Conservation (phyloP, 179 eudicot species). For the Beta corolliflora region DNA sequence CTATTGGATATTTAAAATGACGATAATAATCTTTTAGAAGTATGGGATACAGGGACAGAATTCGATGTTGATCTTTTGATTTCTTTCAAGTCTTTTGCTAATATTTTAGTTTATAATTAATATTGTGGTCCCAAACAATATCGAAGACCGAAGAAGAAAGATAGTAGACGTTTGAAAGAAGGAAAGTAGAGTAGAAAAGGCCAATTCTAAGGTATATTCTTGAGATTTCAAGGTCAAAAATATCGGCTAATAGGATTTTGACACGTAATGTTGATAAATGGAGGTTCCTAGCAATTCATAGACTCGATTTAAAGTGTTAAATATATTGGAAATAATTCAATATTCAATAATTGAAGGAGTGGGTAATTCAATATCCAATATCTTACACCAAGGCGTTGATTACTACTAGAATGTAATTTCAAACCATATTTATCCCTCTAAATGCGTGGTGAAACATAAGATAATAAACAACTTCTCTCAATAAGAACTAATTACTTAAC, state of each 20-base stretch:
- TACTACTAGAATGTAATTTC: no score
- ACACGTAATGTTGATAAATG: slow-evolving; percentile 22
- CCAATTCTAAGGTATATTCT: slow-evolving; percentile 23
- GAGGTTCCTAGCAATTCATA: slow-evolving; percentile 10
- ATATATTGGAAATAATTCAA: not conserved
- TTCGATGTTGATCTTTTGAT: slow-evolving; percentile 33
- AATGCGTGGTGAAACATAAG: no score
- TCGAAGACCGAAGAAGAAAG: slow-evolving; percentile 38
- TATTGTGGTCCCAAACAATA: slow-evolving; percentile 23
- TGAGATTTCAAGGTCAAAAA: slow-evolving; percentile 30
- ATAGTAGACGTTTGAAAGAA: slow-evolving; percentile 27
- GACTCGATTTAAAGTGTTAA: not conserved
- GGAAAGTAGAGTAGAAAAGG: slow-evolving; percentile 24
- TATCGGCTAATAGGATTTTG: slow-evolving; percentile 28
- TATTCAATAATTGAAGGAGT: not conserved
- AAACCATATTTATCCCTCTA: no score
- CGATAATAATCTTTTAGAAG: slow-evolving; percentile 9
- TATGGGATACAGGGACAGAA: slow-evolving; percentile 15
- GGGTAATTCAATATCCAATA: no score
- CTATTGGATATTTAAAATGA: not conserved
- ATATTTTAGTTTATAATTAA: not conserved
- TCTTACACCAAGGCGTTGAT: no score
- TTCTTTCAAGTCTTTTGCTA: not conserved
- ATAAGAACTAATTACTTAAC: no score
- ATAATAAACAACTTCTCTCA: no score